Evolutionary conservation across 1,139 yeast genomes (phyloP), one percentile per base, ranked within the genome.

Genomic region (Zygoascus hellenicus): DNA sequence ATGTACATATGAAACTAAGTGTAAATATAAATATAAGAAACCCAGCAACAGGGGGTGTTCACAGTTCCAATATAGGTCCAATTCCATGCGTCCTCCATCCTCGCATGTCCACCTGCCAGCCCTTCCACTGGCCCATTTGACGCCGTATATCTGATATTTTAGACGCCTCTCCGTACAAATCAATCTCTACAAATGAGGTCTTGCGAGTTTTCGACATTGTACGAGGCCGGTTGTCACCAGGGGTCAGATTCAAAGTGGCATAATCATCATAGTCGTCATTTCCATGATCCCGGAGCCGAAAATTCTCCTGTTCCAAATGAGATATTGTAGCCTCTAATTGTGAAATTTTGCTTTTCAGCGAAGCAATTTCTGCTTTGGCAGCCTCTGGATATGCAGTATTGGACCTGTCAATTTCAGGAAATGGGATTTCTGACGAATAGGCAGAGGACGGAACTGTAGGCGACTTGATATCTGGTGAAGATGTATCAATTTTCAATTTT

Each of bases 81-180:
- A 74, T 68, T 0, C 86, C 86, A 30, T 77, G 69, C 43, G 77
- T 72, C 60, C 83, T 74, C 97, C 97, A 89, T 22, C 65, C 61
- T 17, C 87, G 74, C 95, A 89, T 85, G 59, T 89, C 95, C 3
- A 87, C 77, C 60, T 83, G 88, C 92, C 94, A 89, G 37, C 80
- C 81, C 56, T 80, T 80, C 95, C 95, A 89, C 53, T 79, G 76
- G 65, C 64, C 68, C 61, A 77, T 60, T 33, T 61, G 62, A 46
- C 59, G 57, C 11, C 61, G 54, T 42, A 58, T 56, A 32, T 58
- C 57, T 30, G 60, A 51, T 38, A 64, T 57, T 39, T 55, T 53
- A 33, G 59, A 51, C 10, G 63, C 59, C 43, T 64, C 68, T 11
- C 67, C 64, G 45, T 60, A 63, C 28, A 65, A 55, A 31, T 65